Base-by-base conservation (phyloP, 192 early-diverging fungal genomes). In the Gamsiella multidivaricata region DNA sequence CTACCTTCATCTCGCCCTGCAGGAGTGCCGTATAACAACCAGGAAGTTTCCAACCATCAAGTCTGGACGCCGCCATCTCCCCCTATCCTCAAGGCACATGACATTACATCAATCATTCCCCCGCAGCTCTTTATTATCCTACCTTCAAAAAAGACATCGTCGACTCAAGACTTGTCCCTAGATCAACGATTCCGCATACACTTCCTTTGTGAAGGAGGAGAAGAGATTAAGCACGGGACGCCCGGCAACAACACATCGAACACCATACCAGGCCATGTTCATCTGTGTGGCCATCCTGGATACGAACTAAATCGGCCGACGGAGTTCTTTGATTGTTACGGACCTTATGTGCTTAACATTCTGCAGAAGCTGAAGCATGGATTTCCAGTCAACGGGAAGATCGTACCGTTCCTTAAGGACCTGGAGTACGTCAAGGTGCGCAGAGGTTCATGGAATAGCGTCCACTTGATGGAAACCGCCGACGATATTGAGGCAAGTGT, bases 181-280 rank as follows among this genome's bases (percentile, higher is more conserved):
- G 32, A 56, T 2, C 46, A 46, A 17, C 45, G 34, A 31, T 67
- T 67, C 65, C 37, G 17, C 15, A 39, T 67, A 3, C 54, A 67
- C 26, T 67, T 67, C n/a, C 43, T 67, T 14, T 57, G 54, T 29
- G 53, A 67, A 3, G 54, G 64, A 22, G 64, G 53, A 31, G 26
- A 33, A 14, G 12, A 37, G 39, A 5, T 33, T 10, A 9, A 22
- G 18, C 14, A 3, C 28, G 25, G 23, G 29, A 2, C 17, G 8
- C 20, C 15, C 23, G 29, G 52, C 3, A 42, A 6, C 63, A 54
- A 54, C 51, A 54, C 34, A 22, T 26, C 22, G 0, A 32, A 54
- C 12, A 54, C 28, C 6, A 23, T 43, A 1, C 51, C 63, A n/a
- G 9, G 36, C 0, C 37, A 65, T 45, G 37, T 42, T 4, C 63